Percentiles rank a stretch among this genome's conserved stretches.
These are phyloP conservation scores for Claviceps monticola DNA, from an alignment of 2,329 filamentous ascomycete genomes.

Conservation along the genomic window DNA sequence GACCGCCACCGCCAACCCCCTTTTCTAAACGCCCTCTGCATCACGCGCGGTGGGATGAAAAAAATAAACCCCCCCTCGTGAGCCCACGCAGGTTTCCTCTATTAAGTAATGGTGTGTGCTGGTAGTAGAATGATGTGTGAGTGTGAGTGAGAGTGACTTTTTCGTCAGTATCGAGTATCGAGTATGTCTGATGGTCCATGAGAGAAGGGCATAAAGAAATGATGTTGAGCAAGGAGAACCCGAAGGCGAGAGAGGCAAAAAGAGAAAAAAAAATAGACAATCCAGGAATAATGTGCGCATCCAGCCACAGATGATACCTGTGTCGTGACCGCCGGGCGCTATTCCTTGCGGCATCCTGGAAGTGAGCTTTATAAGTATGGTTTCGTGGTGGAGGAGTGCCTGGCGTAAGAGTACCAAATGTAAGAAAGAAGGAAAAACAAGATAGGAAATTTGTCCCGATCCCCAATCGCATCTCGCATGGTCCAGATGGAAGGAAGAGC, in stretches of 20 bases:
- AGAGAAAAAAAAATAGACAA: slow-evolving; percentile 12
- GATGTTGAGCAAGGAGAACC: slow-evolving; percentile 8
- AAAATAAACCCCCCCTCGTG: not conserved
- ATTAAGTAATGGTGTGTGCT: slow-evolving; percentile 2
- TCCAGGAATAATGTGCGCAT: not conserved
- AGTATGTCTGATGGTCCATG: not conserved
- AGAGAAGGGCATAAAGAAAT: slow-evolving; percentile 12
- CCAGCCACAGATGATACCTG: slow-evolving; percentile 22
- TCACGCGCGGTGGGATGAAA: not conserved
- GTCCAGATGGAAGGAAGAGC: not conserved
- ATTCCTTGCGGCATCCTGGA: slow-evolving; percentile 25
- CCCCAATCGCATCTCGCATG: not conserved
- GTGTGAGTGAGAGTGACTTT: not conserved
- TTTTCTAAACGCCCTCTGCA: not conserved
- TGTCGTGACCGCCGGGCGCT: slow-evolving; percentile 23
- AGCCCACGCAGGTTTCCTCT: not conserved
- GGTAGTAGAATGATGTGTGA: slow-evolving; percentile 1
- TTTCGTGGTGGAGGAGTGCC: slow-evolving; percentile 21
- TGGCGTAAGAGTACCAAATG: slow-evolving; percentile 14
- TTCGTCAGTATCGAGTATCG: not conserved
- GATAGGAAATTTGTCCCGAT: not conserved
- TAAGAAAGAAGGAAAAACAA: slow-evolving; percentile 1
- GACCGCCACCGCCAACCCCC: not conserved
- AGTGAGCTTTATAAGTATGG: slow-evolving; percentile 19
- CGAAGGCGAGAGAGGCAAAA: slow-evolving; percentile 11